phyloP scores from a whole-genome alignment of 2,329 filamentous ascomycete species.

The Pestalotiopsis sp. region DNA sequence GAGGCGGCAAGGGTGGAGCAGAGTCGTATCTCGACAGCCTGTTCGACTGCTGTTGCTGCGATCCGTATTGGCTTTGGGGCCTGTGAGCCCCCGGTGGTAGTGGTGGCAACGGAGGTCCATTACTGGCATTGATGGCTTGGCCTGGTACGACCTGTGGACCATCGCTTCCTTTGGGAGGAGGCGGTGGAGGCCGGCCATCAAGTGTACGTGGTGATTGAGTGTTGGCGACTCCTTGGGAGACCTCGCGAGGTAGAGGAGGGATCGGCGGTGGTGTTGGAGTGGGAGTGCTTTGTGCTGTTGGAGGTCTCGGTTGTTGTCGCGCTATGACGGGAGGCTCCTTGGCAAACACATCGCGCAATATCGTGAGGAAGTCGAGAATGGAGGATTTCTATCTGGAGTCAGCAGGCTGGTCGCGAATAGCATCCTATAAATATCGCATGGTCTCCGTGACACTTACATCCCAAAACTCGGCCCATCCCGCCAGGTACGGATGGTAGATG shows the following conservation, averaged over 20 bases:
- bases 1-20: constrained; percentile 33
- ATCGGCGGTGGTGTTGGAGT: constrained; percentile 65
- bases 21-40: constrained; percentile 34
- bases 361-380: constrained; percentile 77
- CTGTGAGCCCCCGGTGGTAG: constrained; percentile 32
- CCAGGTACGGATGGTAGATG: constrained; percentile 94
- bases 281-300: constrained; percentile 31
- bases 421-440: background rate
- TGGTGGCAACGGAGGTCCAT: constrained; percentile 34
- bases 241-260: constrained; percentile 72
- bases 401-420: constrained; percentile 13
- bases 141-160: constrained; percentile 32
- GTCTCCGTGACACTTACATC: constrained; percentile 64
- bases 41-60: constrained; percentile 20
- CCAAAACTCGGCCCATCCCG: constrained; percentile 86
- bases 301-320: constrained; percentile 56
- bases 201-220: constrained; percentile 33
- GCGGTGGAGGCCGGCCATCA: constrained; percentile 45
- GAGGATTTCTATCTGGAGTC: constrained; percentile 68
- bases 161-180: constrained; percentile 54
- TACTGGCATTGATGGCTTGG: constrained; percentile 29
- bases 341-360: constrained; percentile 84
- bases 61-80: constrained; percentile 25
- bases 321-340: constrained; percentile 92
- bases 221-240: constrained; percentile 43